A percentile compares a stretch with the other conserved stretches of the same genome.
Conservation (phyloP, 2,329 filamentous ascomycete genomes). For the Hypoxylon sp. region DNA sequence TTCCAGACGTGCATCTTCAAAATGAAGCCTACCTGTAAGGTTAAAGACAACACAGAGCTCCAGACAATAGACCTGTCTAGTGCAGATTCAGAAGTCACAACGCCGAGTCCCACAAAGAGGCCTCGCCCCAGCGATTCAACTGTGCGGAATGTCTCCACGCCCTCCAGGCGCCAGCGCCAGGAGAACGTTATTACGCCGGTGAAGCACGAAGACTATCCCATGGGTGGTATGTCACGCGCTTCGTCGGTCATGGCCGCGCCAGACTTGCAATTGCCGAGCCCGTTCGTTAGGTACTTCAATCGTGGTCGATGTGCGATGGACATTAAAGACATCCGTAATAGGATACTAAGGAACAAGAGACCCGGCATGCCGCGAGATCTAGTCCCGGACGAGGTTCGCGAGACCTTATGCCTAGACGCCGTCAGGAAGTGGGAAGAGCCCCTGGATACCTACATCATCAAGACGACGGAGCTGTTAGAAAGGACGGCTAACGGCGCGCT, state of each 20-base stretch:
- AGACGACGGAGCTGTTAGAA: constrained; percentile 65
- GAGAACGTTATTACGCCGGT: constrained; percentile 49
- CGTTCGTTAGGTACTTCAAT: constrained; percentile 58
- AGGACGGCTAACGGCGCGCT: constrained; percentile 64
- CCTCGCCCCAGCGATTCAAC: constrained; percentile 53
- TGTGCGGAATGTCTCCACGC: constrained; percentile 45
- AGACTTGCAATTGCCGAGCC: constrained; percentile 38
- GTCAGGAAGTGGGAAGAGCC: constrained; percentile 72
- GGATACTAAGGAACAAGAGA: constrained; percentile 68
- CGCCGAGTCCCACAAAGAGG: constrained; percentile 48
- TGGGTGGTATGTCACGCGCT: constrained; percentile 50
- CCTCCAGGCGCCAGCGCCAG: constrained; percentile 49
- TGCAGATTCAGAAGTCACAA: constrained; percentile 49
- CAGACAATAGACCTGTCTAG: constrained; percentile 53
- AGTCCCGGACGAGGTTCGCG: constrained; percentile 72
- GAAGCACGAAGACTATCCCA: constrained; percentile 57
- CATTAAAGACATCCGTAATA: constrained; percentile 65
- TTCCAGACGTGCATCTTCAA: constrained; percentile 54
- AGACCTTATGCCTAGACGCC: constrained; percentile 69
- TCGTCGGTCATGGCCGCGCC: constrained; percentile 43
- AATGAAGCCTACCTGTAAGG: constrained; percentile 55
- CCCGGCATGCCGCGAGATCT: constrained; percentile 70
- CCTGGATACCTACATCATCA: constrained; percentile 63
- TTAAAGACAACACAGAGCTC: constrained; percentile 50
- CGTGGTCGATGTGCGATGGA: constrained; percentile 62